Evolutionary conservation across 805 yeast genomes (phyloP).

Genomic region (Yarrowia sp.): DNA sequence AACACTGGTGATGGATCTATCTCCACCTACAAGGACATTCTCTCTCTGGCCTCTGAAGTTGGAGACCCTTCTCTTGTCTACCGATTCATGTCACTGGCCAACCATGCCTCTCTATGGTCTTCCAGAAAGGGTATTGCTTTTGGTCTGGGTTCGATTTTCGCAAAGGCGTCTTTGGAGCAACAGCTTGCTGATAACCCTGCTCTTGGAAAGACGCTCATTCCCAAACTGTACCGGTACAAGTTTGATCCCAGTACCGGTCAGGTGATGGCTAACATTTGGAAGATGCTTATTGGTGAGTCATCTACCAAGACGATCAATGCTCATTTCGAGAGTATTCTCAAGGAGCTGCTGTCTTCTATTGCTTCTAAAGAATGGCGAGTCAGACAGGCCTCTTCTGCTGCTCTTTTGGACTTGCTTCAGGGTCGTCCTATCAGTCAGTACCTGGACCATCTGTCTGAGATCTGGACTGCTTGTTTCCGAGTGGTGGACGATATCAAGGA

Average conservation of each 20-base stretch:
- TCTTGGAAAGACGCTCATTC: conserved; percentile 63
- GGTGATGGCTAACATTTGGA: conserved; percentile 91
- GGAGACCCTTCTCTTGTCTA: conserved; percentile 95
- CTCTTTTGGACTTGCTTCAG: conserved; percentile 65
- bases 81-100: conserved; percentile 89
- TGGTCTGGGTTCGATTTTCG: conserved; percentile 81
- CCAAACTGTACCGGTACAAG: conserved; percentile 77
- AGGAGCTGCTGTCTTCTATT: conserved; percentile 66
- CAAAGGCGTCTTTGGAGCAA: conserved; percentile 70
- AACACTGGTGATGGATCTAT: conserved; percentile 82
- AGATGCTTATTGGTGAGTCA: conserved; percentile 57
- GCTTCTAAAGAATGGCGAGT: conserved; percentile 89
- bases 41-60: conserved; percentile 85
- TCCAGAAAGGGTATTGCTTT: conserved; percentile 92
- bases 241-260: conserved; percentile 82
- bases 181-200: conserved; percentile 53
- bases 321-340: conserved; percentile 57
- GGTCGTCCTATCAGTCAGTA: conserved; percentile 55
- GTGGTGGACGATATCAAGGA: conserved; percentile 92
- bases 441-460: conserved; percentile 44
- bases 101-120: conserved; percentile 85
- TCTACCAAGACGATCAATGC: conserved; percentile 52
- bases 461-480: conserved; percentile 88
- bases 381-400: conserved; percentile 80
- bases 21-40: conserved; percentile 86